A percentile compares a stretch with the other conserved stretches of the same genome.
Evolutionary conservation across 2,329 filamentous ascomycete genomes (phyloP).

Genomic region (Monosporascus sp.): DNA sequence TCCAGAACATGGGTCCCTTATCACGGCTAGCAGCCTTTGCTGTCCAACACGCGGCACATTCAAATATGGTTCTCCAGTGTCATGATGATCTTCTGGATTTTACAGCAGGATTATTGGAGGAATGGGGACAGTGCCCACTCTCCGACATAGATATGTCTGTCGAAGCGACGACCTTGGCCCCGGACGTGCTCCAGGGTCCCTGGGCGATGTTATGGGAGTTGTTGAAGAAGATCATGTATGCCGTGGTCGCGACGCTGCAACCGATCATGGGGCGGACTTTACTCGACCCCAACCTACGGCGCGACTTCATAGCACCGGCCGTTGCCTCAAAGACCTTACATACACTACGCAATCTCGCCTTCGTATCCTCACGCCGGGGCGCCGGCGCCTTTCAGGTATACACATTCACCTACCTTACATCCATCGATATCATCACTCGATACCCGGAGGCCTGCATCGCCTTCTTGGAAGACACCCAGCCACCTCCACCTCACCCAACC

Average conservation of each 20-base stretch:
- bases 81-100: constrained; percentile 64
- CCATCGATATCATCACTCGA: constrained; percentile 75
- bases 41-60: constrained; percentile 47
- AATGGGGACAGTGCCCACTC: constrained; percentile 71
- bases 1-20: constrained; percentile 62
- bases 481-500: constrained; percentile 33
- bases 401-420: constrained; percentile 74
- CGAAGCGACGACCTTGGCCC: constrained; percentile 56
- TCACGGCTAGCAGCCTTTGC: constrained; percentile 61
- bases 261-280: constrained; percentile 62
- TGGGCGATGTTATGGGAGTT: constrained; percentile 70
- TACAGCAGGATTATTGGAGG: constrained; percentile 57
- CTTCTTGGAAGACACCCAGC: constrained; percentile 60
- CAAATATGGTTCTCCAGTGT: constrained; percentile 38
- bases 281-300: constrained; percentile 43
- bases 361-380: constrained; percentile 71
- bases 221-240: constrained; percentile 70
- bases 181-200: constrained; percentile 60
- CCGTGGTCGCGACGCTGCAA: constrained; percentile 67
- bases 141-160: constrained; percentile 66
- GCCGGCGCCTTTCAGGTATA: constrained; percentile 76
- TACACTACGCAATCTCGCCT: constrained; percentile 71
- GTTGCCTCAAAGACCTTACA: constrained; percentile 68
- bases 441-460: constrained; percentile 59
- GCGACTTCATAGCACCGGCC: constrained; percentile 46